phyloP scores from a whole-genome alignment of 2,329 filamentous ascomycete species.

The Gaeumannomyces sp. region DNA sequence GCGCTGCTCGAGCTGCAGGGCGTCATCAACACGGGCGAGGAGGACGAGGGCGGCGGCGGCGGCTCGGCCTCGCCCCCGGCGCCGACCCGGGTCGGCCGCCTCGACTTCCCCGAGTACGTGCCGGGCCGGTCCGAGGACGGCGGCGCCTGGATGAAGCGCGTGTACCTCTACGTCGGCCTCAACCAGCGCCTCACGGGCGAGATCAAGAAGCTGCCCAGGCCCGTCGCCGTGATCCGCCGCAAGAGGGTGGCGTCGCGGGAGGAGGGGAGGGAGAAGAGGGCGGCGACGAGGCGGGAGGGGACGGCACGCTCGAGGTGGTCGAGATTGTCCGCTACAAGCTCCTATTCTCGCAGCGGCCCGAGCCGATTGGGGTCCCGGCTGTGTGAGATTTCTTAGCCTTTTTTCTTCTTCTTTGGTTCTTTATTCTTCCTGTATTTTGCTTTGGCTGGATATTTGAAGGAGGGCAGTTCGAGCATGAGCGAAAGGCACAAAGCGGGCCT shows the following conservation, averaged over 20 bases:
- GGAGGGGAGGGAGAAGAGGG: constrained; percentile 39
- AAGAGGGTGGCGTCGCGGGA: constrained; percentile 26
- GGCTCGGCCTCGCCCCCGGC: constrained; percentile 1
- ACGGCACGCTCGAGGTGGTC: constrained; percentile 66
- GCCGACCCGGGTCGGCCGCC: constrained; percentile 32
- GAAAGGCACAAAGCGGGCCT: too few species aligned
- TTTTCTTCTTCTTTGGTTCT: too few species aligned
- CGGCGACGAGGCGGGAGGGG: constrained; percentile 29
- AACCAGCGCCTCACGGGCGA: constrained; percentile 88
- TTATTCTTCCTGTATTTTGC: neutral
- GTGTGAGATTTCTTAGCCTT: neutral
- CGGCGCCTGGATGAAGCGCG: constrained; percentile 80
- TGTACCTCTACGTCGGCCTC: constrained; percentile 80
- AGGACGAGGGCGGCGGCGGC: constrained; percentile 22
- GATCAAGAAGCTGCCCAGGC: constrained; percentile 75
- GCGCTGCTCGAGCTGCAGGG: constrained; percentile 92
- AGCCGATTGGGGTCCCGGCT: constrained; percentile 60
- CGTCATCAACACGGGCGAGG: constrained; percentile 62
- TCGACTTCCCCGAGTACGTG: constrained; percentile 52
- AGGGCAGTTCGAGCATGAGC: too few species aligned
- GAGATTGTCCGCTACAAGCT: constrained; percentile 86
- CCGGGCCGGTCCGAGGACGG: constrained; percentile 35
- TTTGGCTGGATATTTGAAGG: too few species aligned
- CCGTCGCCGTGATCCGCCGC: constrained; percentile 71
- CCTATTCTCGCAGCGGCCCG: constrained; percentile 75